A percentile compares a stretch with the other conserved stretches of the same genome.
Evolutionary conservation across 2,329 filamentous ascomycete genomes (phyloP).

Genomic region (Stagonosporopsis chrysanthemi): DNA sequence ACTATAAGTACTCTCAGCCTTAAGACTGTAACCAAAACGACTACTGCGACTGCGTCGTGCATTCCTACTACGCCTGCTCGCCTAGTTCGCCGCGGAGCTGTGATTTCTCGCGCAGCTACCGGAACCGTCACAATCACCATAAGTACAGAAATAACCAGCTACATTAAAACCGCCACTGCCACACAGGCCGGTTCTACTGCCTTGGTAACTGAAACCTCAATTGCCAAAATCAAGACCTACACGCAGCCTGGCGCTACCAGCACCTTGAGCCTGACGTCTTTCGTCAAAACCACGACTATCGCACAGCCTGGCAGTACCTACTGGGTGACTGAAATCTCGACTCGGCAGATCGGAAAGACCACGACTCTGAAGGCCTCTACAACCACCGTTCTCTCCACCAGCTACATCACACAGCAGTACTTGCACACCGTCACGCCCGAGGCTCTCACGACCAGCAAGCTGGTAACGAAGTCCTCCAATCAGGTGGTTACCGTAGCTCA

Average conservation of each 20-base stretch:
- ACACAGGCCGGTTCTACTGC: slow-evolving; percentile 26
- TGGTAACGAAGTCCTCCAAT: slow-evolving; percentile 24
- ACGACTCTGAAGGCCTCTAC: slow-evolving; percentile 30
- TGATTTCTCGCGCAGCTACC: slow-evolving; percentile 23
- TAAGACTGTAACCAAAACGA: slow-evolving; percentile 42
- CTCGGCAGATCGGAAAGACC: slow-evolving; percentile 23
- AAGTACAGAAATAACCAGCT: slow-evolving; percentile 34
- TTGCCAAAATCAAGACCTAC: slow-evolving; percentile 21
- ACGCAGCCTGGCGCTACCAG: slow-evolving; percentile 24
- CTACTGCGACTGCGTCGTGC: slow-evolving; percentile 35
- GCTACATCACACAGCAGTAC: slow-evolving; percentile 16
- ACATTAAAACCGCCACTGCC: slow-evolving; percentile 25
- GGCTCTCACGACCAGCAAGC: slow-evolving; percentile 29
- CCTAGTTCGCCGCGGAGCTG: slow-evolving; percentile 25
- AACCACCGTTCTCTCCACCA: slow-evolving; percentile 21
- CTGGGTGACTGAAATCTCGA: slow-evolving; percentile 26
- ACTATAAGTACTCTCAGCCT: slow-evolving; percentile 28
- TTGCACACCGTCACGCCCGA: slow-evolving; percentile 27
- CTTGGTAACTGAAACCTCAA: slow-evolving; percentile 20
- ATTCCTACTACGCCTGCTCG: slow-evolving; percentile 32
- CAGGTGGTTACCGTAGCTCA: slow-evolving; percentile 18
- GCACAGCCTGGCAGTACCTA: slow-evolving; percentile 34
- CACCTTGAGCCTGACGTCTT: slow-evolving; percentile 30
- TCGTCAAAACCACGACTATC: slow-evolving; percentile 31
- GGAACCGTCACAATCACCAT: slow-evolving; percentile 34